Base-by-base conservation (phyloP, 768 basidiomycete genomes). In the Suillus tomentosus region DNA sequence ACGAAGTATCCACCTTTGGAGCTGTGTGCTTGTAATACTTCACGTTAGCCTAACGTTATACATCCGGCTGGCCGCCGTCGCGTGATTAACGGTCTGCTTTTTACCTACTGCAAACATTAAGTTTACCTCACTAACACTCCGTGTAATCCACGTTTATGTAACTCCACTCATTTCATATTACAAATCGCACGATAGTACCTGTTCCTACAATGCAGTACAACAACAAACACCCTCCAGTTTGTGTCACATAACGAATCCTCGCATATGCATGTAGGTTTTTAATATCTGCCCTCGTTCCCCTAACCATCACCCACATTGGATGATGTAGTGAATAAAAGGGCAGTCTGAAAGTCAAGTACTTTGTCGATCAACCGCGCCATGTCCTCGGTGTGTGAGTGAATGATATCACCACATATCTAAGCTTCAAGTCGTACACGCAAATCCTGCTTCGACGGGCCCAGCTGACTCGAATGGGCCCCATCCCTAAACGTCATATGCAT, bases 401-500 rank as follows among this genome's bases (percentile, higher is more conserved):
- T 53, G 27, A 31, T 17, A 53, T 19, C 31, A n/a, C 10, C 17
- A 34, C 53, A 66, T 55, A 47, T 62, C 64, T 80, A 93, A 62
- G 91, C 93, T 73, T 84, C 85, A 68, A 93, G 87, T 76, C 92
- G 94, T 68, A 86, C 89, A 65, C 90, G 87, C 62, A 97, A 83
- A 84, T 97, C 96, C 74, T 82, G 70, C 81, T 94, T 90, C 65
- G 96, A 84, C 61, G 86, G 85, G 66, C 95, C 83, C 42, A 43
- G 15, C 89, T 92, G 64, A 91, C 89, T 69, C 89, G 86, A 79
- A 97, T 94, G 81, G 91, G 96, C 79, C 96, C 96, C 96, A 80
- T 96, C 95, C 85, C 90, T 92, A 72, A 11, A 67, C 55, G 54
- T 34, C 51, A 13, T 24, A 60, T n/a, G 53, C 22, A 27, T 69